Conservation (phyloP, 129 eudicot genomes). For the Arctium minus region DNA sequence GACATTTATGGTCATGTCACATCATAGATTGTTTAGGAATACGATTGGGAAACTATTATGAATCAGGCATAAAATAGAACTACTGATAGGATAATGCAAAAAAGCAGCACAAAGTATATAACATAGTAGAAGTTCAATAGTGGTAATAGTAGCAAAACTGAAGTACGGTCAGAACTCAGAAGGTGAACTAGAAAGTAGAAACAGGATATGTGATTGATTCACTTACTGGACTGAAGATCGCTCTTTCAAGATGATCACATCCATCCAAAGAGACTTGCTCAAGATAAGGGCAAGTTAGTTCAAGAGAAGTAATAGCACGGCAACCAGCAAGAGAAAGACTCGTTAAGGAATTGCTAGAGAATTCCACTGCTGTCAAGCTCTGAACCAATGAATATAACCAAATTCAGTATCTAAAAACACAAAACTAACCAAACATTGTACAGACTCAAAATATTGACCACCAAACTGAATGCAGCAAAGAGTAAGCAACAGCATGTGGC, state of each 20-base stretch:
- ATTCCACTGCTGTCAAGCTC: conserved; percentile 80
- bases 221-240: conserved; percentile 81
- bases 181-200: not conserved
- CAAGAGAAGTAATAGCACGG: conserved; percentile 73
- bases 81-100: not conserved
- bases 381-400: conserved; percentile 25
- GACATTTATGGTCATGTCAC: not conserved
- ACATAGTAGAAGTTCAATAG: not conserved
- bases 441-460: not conserved
- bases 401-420: conserved; percentile 6
- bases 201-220: not conserved
- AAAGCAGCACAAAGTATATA: not conserved
- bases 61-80: not conserved
- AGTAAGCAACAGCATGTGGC: conserved; percentile 2
- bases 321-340: conserved; percentile 94
- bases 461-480: not conserved
- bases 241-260: conserved; percentile 96
- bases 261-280: conserved; percentile 88
- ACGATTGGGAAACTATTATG: not conserved
- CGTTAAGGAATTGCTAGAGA: conserved; percentile 67
- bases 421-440: not conserved
- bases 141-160: not conserved
- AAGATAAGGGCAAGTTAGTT: conserved; percentile 76
- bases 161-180: not conserved
- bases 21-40: not conserved